Base-by-base conservation (phyloP, 345 rosid species). In the Populus nigra region DNA sequence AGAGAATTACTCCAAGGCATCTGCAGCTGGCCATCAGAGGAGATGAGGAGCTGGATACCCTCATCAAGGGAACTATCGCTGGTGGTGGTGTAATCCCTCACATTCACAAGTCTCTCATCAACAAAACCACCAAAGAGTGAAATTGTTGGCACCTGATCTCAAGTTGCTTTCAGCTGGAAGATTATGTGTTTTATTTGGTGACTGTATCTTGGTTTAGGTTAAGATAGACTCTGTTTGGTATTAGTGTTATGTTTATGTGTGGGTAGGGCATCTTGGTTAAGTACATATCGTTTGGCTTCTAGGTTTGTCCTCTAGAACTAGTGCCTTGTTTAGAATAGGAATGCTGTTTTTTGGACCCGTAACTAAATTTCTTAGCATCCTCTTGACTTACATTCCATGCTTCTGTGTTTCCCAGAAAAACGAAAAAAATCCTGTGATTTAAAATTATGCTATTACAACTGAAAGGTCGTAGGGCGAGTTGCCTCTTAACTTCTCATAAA, bases 51-150 rank as follows among this genome's bases (percentile, higher is more conserved):
- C 89, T 88, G 39, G 91, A 88, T 78, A 88, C 89, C 0, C 84
- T 82, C 15, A 82, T 82, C 61, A 82, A 82, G 69, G 84, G 84
- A 25, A 82, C 84, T 31, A 79, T 86, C 68, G 89, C 91, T 59
- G 91, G 91, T 66, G 97, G 97, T 3, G 95, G 95, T 72, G 97
- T 93, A n/a, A 93, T 93, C 75, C 97, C 97, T 78, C 97, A 91
- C 83, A 93, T 93, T 79, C 97, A 93, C 89, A 93, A 93, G 84
- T 91, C 95, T 55, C 94, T 91, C n/a, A 86, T 91, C 87, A 93
- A 93, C 88, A 93, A 93, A 76, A 84, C 91, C 79, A 81, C 92
- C 82, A 91, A 89, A 81, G 92, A 93, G 7, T 90, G 79, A 89
- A 1, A 73, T 22, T 70, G 10, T 45, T 41, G 12, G 22, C 27